phyloP scores from a whole-genome alignment of 169 alveolate genomes.

The Fabrea salina region DNA sequence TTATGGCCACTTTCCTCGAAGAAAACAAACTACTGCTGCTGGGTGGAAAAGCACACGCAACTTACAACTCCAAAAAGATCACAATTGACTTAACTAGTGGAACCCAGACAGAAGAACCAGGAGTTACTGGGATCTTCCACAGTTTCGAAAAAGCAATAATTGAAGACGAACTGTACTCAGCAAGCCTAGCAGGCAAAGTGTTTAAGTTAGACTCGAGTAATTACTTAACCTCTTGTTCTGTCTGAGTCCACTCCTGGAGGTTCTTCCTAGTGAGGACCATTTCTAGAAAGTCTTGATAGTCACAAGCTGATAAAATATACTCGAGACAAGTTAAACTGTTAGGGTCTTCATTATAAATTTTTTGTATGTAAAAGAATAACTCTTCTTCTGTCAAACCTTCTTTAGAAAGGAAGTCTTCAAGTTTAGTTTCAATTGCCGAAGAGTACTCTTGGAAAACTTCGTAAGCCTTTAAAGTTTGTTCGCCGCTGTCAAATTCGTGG shows the following conservation, averaged over 20 bases:
- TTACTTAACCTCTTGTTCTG: background rate
- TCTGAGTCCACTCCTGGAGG: conserved; percentile 10
- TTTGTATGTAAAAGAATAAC: background rate
- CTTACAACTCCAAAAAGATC: too few relatives aligned
- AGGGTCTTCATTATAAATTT: conserved; percentile 6
- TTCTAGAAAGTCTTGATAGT: conserved; percentile 23
- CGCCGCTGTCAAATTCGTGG: conserved; percentile 15
- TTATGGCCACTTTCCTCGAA: too few relatives aligned
- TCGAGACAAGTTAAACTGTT: conserved; percentile 25
- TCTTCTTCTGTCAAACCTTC: background rate
- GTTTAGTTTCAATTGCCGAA: background rate
- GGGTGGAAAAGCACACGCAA: too few relatives aligned
- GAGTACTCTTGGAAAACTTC: conserved; percentile 19
- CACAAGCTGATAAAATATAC: conserved; percentile 31
- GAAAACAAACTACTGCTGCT: too few relatives aligned
- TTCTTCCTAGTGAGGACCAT: conserved; percentile 20
- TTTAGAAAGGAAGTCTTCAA: background rate
- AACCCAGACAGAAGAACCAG: too few relatives aligned
- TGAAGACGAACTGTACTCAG: too few relatives aligned
- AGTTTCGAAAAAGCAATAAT: too few relatives aligned
- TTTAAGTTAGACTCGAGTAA: too few relatives aligned
- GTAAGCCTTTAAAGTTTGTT: conserved; percentile 5
- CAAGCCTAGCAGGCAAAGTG: too few relatives aligned
- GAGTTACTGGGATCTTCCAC: too few relatives aligned
- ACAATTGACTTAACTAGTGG: too few relatives aligned